Percentiles rank a stretch among this genome's conserved stretches.
Conservation (phyloP, 164 flowering plant species). For the Macadamia tetraphylla region DNA sequence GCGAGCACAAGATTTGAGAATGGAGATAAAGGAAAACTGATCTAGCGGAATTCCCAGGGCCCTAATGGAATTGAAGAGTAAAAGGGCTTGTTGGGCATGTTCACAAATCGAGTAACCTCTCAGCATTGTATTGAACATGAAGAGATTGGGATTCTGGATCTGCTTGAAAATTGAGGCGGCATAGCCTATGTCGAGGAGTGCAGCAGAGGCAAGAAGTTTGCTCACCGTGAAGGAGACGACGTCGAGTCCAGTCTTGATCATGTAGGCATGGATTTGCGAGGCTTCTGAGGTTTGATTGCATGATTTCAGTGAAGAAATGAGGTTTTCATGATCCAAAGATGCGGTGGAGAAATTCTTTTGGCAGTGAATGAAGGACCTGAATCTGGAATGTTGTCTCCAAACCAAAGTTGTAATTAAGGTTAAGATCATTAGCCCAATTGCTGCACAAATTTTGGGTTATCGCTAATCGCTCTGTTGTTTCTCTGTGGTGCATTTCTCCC, state of each 20-base stretch:
- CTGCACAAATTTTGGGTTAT: too few relatives aligned
- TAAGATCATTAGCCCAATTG: background rate
- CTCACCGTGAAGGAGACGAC: slow-evolving; percentile 30
- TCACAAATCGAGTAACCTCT: slow-evolving; percentile 35
- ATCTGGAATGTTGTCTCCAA: slow-evolving; percentile 1
- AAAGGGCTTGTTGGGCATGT: slow-evolving; percentile 26
- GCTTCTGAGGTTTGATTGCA: slow-evolving; percentile 23
- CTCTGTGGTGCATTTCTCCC: too few relatives aligned
- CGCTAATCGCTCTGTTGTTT: too few relatives aligned
- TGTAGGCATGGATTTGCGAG: slow-evolving; percentile 38
- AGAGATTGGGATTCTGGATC: slow-evolving; percentile 36
- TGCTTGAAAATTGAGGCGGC: slow-evolving; percentile 37
- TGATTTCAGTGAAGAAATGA: slow-evolving; percentile 20
- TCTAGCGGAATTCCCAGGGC: slow-evolving; percentile 26
- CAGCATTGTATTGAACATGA: slow-evolving; percentile 48
- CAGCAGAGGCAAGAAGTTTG: slow-evolving; percentile 46
- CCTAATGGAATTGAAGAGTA: slow-evolving; percentile 31
- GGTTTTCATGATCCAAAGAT: slow-evolving; percentile 2
- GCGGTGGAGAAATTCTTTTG: slow-evolving; percentile 4
- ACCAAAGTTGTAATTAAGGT: background rate
- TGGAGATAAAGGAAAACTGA: slow-evolving; percentile 36
- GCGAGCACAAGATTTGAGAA: slow-evolving; percentile 39
- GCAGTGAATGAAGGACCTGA: background rate
- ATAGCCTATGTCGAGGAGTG: slow-evolving; percentile 19
- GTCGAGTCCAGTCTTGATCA: slow-evolving; percentile 40